These are phyloP conservation scores for Aureobasidium pullulans DNA, from an alignment of 2,329 filamentous ascomycete genomes.

Conservation along the genomic window DNA sequence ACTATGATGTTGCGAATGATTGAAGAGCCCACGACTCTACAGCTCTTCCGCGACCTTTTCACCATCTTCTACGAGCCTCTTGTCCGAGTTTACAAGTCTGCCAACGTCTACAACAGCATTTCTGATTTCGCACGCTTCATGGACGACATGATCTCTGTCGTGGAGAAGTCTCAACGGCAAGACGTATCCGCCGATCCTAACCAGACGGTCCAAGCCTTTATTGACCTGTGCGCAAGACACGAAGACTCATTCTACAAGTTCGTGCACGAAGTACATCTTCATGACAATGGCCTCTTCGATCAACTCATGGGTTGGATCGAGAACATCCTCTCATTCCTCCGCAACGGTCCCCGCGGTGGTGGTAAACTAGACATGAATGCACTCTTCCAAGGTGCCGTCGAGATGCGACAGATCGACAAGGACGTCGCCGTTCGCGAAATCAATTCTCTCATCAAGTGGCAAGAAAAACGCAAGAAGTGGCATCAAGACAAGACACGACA, in stretches of 20 bases:
- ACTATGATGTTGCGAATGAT: slow-evolving; percentile 93
- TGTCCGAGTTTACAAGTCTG: slow-evolving; percentile 94
- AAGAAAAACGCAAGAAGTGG: slow-evolving; percentile 94
- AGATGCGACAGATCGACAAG: slow-evolving; percentile 61
- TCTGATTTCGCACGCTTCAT: slow-evolving; percentile 92
- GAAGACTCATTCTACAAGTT: slow-evolving; percentile 99
- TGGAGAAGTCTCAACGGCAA: slow-evolving; percentile 58
- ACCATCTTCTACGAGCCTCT: slow-evolving; percentile 98
- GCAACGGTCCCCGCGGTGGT: slow-evolving; percentile 68
- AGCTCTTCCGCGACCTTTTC: slow-evolving; percentile 90
- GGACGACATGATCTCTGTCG: slow-evolving; percentile 82
- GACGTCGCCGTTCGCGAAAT: slow-evolving; percentile 70
- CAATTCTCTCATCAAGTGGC: slow-evolving; percentile 81
- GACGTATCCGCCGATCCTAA: slow-evolving; percentile 94
- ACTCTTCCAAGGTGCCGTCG: slow-evolving; percentile 72
- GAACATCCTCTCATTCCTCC: slow-evolving; percentile 85
- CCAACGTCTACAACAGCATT: slow-evolving; percentile 95
- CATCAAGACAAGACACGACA: slow-evolving; percentile 95
- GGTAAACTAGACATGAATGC: slow-evolving; percentile 92
- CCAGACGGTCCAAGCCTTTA: slow-evolving; percentile 95
- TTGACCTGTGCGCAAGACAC: slow-evolving; percentile 89
- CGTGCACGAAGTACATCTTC: slow-evolving; percentile 92
- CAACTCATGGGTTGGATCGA: slow-evolving; percentile 97
- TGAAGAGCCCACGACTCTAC: slow-evolving; percentile 94
- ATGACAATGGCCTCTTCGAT: slow-evolving; percentile 93